Base-by-base conservation (phyloP, 176 grass and related monocot species). In the Carex myosuroides region DNA sequence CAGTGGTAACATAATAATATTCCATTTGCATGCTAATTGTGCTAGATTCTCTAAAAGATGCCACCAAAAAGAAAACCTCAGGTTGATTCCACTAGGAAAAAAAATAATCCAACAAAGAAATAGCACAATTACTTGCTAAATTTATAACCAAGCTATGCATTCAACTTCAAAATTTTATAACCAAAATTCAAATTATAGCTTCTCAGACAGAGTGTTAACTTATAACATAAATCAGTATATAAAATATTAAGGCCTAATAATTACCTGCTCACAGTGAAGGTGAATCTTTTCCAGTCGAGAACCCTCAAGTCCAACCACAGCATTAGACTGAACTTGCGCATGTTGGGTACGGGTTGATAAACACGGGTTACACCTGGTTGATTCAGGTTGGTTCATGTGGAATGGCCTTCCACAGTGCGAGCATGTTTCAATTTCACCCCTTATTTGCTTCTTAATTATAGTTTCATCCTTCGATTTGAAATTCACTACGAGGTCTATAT, bases 401-500 rank as follows among this genome's bases (percentile, higher is more conserved):
- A 99, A 95, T 22, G 72, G 84, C 71, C 90, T 92, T 26, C 93
- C 89, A 84, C 93, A 99, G 32, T 99, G 91, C 13, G 85, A 84
- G 86, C 96, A 99, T 8, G 91, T 89, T 33, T 87, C 88, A 17
- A 90, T 89, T 29, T 90, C 86, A 2, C 85, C 84, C 32, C 64
- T 87, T 14, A 88, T 91, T 16, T 88, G 84, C 65, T 89, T 90
- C 85, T 95, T 99, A 88, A 95, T 85, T 50, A 92, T 86, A 53
- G 89, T 93, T 53, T 95, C 84, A 63, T 92, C 91, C 22, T 84
- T 84, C 21, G 87, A 99, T 89, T 99, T 99, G 83, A 99, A 95
- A 87, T 99, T 99, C 85, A 99, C 86, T 85, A 95, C 93, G 69
- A 99, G 77, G 63, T 99, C 90, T 29, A 99, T 88, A 44, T 95